Evolutionary conservation across 768 basidiomycete species (phyloP), one percentile per base, ranked within the genome.

Genomic region (Amylocystis lapponica): DNA sequence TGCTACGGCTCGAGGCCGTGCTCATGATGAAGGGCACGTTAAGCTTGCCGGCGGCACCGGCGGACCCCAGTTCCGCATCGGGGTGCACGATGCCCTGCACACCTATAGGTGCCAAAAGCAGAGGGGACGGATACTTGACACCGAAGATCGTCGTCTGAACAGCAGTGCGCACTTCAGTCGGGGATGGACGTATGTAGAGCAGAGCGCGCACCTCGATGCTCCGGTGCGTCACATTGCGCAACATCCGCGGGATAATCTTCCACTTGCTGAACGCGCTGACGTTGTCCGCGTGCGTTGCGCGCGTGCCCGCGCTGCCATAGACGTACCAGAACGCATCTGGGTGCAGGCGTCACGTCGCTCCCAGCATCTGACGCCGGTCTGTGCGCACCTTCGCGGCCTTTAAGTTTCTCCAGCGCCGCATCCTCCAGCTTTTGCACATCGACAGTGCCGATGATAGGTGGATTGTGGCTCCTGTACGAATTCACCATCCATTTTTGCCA

Each of bases 181-280:
- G 19, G 11, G 26, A 4, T 20, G 17, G 26, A 39, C 14, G 25
- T 7, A 5, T 37, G 10, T 20, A 13, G 19, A 19, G 12, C 17
- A n/a, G 8, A 39, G 3, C 3, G 45, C 67, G 38, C 52, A 83
- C 87, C 51, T 83, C 74, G 26, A 91, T 57, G 35, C 59, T 75
- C 16, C 86, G 74, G n/a, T 62, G 58, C 3, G 77, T 77, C 0
- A 75, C 74, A 48, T 79, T 67, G n/a, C 78, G 70, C 21, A 90
- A 73, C 85, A 89, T 86, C 5, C 81, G 76, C 2, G 88, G 88
- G 12, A 92, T 67, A 57, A 94, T 84, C 26, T 74, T 75, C 70
- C 75, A 90, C 41, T 70, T 78, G 20, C 77, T 67, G 42, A 91
- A 71, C 2, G 78, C 81, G 30, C 64, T 69, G 27, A 69, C 69